These are phyloP conservation scores for Colletotrichum sp. DNA, from an alignment of 2,329 filamentous ascomycete species.

Conservation along the genomic window DNA sequence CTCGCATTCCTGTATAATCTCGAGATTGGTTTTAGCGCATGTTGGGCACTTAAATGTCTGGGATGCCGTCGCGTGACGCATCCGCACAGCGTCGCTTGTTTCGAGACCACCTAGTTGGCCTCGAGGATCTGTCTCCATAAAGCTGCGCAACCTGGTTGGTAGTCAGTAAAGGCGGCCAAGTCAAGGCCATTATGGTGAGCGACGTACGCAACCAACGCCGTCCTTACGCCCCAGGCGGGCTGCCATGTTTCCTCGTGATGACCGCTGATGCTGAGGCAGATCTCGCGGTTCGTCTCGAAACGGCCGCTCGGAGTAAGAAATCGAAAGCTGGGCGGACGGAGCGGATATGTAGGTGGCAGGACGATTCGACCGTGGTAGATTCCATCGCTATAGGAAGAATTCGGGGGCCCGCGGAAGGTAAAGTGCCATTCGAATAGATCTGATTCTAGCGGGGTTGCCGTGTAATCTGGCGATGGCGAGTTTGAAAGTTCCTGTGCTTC, in stretches of 20 bases:
- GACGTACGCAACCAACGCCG: conserved; percentile 73
- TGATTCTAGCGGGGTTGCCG: conserved; percentile 81
- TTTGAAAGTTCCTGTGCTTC: conserved; percentile 87
- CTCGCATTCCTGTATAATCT: conserved; percentile 76
- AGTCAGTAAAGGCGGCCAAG: not conserved
- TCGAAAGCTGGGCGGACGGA: conserved; percentile 93
- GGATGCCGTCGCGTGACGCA: conserved; percentile 72
- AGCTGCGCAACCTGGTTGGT: conserved; percentile 68
- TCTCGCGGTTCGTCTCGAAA: conserved; percentile 96
- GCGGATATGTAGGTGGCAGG: conserved; percentile 86
- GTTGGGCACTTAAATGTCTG: conserved; percentile 69
- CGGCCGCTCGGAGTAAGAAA: conserved; percentile 91
- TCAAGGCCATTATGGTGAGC: not conserved
- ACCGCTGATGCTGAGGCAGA: conserved; percentile 90
- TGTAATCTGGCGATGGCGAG: conserved; percentile 83
- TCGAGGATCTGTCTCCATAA: conserved; percentile 90
- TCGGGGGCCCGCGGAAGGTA: conserved; percentile 88
- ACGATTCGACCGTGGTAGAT: conserved; percentile 97
- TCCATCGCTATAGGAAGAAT: conserved; percentile 78
- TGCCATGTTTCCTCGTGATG: conserved; percentile 99
- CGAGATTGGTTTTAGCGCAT: conserved; percentile 75
- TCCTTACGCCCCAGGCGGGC: conserved; percentile 95
- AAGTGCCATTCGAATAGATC: conserved; percentile 99
- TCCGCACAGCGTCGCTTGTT: conserved; percentile 69
- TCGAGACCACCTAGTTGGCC: conserved; percentile 94